phyloP scores from a whole-genome alignment of 345 rosid genomes.

The Combretum micranthum region DNA sequence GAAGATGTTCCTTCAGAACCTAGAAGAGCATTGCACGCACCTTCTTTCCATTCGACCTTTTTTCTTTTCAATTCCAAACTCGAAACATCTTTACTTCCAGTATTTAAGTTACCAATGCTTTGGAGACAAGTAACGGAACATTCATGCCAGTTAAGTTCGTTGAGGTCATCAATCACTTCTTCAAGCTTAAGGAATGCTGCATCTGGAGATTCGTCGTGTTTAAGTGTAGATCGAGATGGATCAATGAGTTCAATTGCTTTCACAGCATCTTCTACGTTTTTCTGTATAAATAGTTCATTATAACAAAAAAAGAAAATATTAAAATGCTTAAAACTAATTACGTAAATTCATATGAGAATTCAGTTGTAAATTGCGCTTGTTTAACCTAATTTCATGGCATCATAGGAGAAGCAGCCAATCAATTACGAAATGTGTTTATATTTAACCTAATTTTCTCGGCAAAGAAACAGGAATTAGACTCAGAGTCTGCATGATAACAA shows the following conservation, averaged over 20 bases:
- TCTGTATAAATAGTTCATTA: constrained; percentile 13
- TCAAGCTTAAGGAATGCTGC: constrained; percentile 16
- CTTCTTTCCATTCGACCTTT: background rate
- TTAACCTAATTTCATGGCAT: too few relatives aligned
- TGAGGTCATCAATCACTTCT: constrained; percentile 26
- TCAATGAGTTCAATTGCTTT: constrained; percentile 27
- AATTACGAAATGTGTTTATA: too few relatives aligned
- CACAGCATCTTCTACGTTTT: constrained; percentile 26
- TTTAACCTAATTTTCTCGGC: too few relatives aligned
- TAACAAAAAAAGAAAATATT: too few relatives aligned
- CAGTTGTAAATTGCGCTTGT: too few relatives aligned
- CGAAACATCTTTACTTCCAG: background rate
- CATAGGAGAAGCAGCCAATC: too few relatives aligned
- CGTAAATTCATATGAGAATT: too few relatives aligned
- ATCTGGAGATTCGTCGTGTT: constrained; percentile 18
- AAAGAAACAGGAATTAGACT: too few relatives aligned
- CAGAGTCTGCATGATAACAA: too few relatives aligned
- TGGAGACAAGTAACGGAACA: constrained; percentile 39
- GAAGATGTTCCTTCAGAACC: too few relatives aligned
- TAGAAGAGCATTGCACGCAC: background rate
- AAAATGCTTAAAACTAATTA: too few relatives aligned
- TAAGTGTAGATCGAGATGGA: constrained; percentile 50
- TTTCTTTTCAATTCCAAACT: background rate
- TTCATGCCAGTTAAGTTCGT: constrained; percentile 40
- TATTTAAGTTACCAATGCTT: constrained; percentile 12